phyloP scores from a whole-genome alignment of 768 basidiomycete genomes.

The Ramaria rubella region DNA sequence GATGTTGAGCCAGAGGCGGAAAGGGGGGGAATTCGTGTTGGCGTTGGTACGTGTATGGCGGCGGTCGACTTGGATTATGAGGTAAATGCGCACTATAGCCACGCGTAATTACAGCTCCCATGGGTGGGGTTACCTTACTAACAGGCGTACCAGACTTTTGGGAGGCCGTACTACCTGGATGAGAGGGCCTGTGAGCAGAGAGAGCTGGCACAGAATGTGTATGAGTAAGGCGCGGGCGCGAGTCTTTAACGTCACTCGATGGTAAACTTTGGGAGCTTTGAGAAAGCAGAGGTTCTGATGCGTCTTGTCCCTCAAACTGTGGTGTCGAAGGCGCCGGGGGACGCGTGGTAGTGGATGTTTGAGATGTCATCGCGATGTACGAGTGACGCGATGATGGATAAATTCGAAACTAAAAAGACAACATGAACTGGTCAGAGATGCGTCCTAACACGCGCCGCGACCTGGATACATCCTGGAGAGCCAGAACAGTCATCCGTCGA shows the following conservation, averaged over 20 bases:
- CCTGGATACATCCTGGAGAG: background rate
- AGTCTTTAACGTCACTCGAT: background rate
- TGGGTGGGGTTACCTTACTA: too few relatives aligned
- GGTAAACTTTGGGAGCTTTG: background rate
- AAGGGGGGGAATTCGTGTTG: conserved; percentile 11
- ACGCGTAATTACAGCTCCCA: background rate
- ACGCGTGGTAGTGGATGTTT: background rate
- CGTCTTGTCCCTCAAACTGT: background rate
- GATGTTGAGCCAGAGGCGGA: conserved; percentile 8
- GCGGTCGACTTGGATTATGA: conserved; percentile 8
- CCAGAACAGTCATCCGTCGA: background rate
- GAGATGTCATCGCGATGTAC: background rate
- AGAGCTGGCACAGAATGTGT: background rate
- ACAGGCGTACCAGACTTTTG: too few relatives aligned
- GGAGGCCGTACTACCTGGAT: too few relatives aligned
- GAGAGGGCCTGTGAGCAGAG: background rate
- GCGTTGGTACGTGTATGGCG: conserved; percentile 8
- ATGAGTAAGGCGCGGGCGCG: background rate
- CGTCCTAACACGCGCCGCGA: conserved; percentile 2
- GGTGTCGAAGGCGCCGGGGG: background rate
- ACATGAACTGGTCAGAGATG: background rate
- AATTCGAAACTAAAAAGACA: background rate
- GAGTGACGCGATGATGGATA: background rate
- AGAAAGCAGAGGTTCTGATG: background rate
- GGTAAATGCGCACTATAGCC: conserved; percentile 5